These are phyloP conservation scores for Phaeosphaeriaceae sp. DNA, from an alignment of 2,329 filamentous ascomycete species.

Conservation along the genomic window DNA sequence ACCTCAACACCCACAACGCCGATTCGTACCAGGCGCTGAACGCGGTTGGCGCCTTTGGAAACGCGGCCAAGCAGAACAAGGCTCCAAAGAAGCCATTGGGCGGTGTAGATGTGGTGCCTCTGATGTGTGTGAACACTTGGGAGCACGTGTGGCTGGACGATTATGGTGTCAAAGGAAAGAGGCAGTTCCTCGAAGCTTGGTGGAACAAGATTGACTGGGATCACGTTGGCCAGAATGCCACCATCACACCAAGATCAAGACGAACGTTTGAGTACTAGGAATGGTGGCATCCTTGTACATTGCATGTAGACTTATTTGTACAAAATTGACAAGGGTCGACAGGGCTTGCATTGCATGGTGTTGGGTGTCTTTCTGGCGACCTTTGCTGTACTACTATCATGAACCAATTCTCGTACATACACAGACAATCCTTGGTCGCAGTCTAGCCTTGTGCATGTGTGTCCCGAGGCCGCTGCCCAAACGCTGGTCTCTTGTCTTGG, in stretches of 20 bases:
- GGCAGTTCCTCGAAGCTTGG: conserved; percentile 77
- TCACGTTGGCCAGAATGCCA: conserved; percentile 60
- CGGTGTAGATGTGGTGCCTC: conserved; percentile 72
- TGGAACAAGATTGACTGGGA: conserved; percentile 90
- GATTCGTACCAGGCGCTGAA: conserved; percentile 43
- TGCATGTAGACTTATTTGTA: conserved; percentile 28
- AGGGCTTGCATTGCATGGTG: conserved; percentile 14
- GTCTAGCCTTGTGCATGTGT: conserved; percentile 4
- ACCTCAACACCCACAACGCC: conserved; percentile 69
- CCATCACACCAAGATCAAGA: conserved; percentile 5
- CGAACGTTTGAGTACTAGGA: conserved; percentile 15
- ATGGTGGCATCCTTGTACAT: conserved; percentile 1
- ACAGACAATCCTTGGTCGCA: neutral
- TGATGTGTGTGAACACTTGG: conserved; percentile 95
- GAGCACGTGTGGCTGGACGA: conserved; percentile 91
- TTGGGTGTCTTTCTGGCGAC: conserved; percentile 8
- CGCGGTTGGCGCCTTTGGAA: conserved; percentile 50
- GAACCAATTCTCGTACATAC: neutral
- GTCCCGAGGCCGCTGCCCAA: neutral
- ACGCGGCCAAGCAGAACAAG: conserved; percentile 30
- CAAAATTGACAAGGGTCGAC: conserved; percentile 9
- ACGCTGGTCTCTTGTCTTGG: neutral
- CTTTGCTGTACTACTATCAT: conserved; percentile 6
- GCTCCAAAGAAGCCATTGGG: conserved; percentile 63
- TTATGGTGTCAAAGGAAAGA: conserved; percentile 79